Evolutionary conservation across 345 rosid genomes (phyloP).

Genomic region (Hibiscus mutabilis): DNA sequence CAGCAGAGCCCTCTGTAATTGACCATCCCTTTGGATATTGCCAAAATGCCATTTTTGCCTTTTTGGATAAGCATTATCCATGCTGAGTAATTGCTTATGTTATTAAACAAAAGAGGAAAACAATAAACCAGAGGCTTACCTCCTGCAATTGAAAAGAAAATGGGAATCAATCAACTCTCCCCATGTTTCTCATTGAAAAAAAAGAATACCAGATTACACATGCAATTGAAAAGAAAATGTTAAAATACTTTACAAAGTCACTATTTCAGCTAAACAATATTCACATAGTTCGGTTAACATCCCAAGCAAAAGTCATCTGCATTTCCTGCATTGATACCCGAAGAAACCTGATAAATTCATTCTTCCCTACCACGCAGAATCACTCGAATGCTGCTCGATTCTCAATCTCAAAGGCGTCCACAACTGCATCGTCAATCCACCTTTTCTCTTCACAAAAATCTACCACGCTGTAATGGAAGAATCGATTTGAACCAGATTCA

Average conservation of each 20-base stretch:
- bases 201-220: not conserved
- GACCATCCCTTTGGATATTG: no score
- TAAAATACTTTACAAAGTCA: not conserved
- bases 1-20: no score
- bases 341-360: not conserved
- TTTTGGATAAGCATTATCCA: constrained; percentile 17
- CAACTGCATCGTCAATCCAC: not conserved
- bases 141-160: not conserved
- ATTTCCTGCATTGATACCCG: constrained; percentile 22
- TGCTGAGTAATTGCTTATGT: not conserved
- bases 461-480: constrained; percentile 34
- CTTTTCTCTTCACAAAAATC: constrained; percentile 28
- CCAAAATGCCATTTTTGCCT: not conserved
- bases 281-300: constrained; percentile 26
- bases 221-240: no score
- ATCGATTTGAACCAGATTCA: not conserved
- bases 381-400: constrained; percentile 10
- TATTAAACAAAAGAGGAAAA: no score
- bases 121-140: no score
- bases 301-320: constrained; percentile 21
- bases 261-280: constrained; percentile 13
- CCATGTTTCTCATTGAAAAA: not conserved
- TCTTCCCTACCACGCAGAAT: not conserved
- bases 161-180: not conserved
- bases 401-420: not conserved